Conservation (phyloP, 2,329 filamentous ascomycete genomes). For the Aspergillus piperis region DNA sequence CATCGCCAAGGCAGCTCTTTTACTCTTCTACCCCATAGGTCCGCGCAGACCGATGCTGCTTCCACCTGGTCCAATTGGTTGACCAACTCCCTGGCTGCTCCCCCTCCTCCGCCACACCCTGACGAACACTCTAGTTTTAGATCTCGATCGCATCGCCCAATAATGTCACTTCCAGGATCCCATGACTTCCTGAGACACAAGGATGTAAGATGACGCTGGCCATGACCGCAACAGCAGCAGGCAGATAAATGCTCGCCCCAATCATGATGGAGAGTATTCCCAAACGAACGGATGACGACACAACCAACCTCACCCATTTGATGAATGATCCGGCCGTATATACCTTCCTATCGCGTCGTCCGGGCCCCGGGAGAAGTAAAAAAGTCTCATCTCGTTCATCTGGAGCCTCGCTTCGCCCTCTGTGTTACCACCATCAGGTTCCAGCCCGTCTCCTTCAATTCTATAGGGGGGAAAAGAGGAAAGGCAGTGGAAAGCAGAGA, state of each 20-base stretch:
- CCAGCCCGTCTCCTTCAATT: background rate
- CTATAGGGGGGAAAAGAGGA: background rate
- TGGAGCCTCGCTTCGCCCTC: background rate
- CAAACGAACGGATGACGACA: conserved; percentile 7
- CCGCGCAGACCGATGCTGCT: background rate
- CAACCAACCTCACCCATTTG: background rate
- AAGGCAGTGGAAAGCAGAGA: too few species aligned
- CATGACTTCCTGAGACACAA: background rate
- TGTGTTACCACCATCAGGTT: background rate
- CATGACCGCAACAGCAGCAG: background rate
- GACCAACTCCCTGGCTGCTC: background rate
- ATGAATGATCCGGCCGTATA: conserved; percentile 1
- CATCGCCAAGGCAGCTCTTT: background rate
- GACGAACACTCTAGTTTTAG: background rate
- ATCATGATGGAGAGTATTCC: background rate
- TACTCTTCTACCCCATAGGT: background rate
- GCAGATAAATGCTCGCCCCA: background rate
- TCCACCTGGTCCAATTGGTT: conserved; percentile 5
- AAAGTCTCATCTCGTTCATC: background rate
- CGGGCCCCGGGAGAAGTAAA: background rate
- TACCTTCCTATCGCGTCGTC: conserved; percentile 1
- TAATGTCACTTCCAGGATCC: background rate
- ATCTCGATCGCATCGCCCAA: background rate
- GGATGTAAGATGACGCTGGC: background rate
- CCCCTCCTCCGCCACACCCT: background rate